A percentile compares a stretch with the other conserved stretches of the same genome.
Evolutionary conservation across 108 stramenopile species (phyloP).

Genomic region (Nannochloropsis granulata): DNA sequence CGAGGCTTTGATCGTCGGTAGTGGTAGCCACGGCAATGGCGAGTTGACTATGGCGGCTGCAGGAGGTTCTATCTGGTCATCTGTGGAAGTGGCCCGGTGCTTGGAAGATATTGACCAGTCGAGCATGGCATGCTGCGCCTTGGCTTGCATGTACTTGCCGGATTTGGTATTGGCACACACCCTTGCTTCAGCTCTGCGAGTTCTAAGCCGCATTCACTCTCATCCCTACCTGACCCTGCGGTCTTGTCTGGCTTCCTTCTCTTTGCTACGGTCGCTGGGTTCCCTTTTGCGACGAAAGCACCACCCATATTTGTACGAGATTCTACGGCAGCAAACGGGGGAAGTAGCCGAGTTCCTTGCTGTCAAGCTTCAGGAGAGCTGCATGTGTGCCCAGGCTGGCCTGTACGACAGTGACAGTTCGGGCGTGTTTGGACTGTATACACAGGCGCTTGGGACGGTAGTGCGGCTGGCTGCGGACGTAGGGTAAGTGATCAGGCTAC

Average conservation of each 20-base stretch:
- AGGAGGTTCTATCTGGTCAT: neutral
- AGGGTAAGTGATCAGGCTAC: neutral
- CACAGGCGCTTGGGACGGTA: neutral
- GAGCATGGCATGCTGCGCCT: neutral
- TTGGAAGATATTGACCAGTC: neutral
- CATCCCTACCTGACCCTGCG: neutral
- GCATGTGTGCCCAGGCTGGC: neutral
- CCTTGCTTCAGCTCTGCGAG: neutral
- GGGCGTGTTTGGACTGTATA: neutral
- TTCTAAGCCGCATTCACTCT: neutral
- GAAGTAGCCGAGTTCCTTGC: neutral
- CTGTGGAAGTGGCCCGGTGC: neutral
- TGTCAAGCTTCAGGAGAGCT: neutral
- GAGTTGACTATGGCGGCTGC: neutral
- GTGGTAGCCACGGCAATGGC: neutral
- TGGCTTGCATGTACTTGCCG: neutral
- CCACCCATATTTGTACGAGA: neutral
- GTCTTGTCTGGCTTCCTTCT: neutral
- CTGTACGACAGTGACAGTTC: neutral
- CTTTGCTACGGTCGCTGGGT: neutral
- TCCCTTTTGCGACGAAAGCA: neutral
- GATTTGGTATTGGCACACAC: neutral
- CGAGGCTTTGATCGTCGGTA: neutral
- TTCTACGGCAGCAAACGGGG: neutral
- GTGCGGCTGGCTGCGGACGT: neutral